Percentiles rank a stretch among this genome's conserved stretches.
phyloP scores from a whole-genome alignment of 805 yeast species.

The Candida koratica region DNA sequence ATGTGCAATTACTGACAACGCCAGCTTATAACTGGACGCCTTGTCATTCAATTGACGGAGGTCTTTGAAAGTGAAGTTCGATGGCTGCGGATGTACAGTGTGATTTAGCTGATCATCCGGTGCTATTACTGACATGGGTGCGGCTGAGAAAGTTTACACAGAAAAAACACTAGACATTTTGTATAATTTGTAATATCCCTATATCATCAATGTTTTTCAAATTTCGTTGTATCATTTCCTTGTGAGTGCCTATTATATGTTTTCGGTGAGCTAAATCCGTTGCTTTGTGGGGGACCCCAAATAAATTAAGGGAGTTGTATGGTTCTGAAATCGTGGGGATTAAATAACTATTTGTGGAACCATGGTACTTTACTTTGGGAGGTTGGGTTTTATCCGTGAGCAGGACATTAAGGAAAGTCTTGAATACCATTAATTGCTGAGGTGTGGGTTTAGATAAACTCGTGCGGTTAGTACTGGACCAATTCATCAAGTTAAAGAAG shows the following conservation, averaged over 20 bases:
- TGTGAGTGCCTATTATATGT: slow-evolving; percentile 12
- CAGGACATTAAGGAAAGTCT: slow-evolving; percentile 44
- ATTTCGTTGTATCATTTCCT: slow-evolving; percentile 2
- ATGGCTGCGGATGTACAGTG: slow-evolving; percentile 15
- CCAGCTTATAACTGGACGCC: slow-evolving; percentile 52
- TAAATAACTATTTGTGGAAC: slow-evolving; percentile 49
- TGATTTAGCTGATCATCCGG: background rate
- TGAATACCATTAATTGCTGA: slow-evolving; percentile 41
- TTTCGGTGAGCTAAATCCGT: slow-evolving; percentile 15
- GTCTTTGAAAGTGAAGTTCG: slow-evolving; percentile 48
- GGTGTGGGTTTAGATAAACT: slow-evolving; percentile 28
- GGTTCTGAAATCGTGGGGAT: slow-evolving; percentile 59
- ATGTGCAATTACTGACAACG: slow-evolving; percentile 76
- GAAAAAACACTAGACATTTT: background rate
- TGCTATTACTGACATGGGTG: slow-evolving; percentile 5
- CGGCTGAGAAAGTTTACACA: no score
- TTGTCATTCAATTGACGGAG: slow-evolving; percentile 46
- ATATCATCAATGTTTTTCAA: slow-evolving; percentile 7
- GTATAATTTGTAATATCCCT: background rate
- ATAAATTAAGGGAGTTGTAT: slow-evolving; percentile 59
- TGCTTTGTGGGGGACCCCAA: slow-evolving; percentile 28
- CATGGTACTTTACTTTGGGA: slow-evolving; percentile 32
- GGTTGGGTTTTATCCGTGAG: slow-evolving; percentile 20
- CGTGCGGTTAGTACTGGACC: slow-evolving; percentile 49
- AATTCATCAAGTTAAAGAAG: slow-evolving; percentile 66